phyloP scores from a whole-genome alignment of 768 basidiomycete species.

The Boletus fagicola region DNA sequence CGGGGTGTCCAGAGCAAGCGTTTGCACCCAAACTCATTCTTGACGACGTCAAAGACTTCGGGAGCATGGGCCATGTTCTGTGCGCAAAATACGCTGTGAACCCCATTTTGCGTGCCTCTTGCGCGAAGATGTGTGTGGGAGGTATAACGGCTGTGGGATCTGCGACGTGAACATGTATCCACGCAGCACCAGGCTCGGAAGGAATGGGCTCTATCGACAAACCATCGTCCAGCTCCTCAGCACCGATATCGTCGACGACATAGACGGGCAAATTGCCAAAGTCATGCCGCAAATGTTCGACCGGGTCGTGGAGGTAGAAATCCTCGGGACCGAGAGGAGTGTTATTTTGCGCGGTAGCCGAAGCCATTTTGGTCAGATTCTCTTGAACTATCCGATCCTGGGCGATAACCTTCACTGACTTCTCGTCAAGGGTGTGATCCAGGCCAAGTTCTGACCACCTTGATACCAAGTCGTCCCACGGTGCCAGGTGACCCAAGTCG shows the following conservation, averaged over 20 bases:
- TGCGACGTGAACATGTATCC: constrained; percentile 92
- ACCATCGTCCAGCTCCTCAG: constrained; percentile 92
- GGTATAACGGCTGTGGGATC: constrained; percentile 84
- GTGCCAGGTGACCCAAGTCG: constrained; percentile 70
- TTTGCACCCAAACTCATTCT: constrained; percentile 48
- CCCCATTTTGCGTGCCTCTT: constrained; percentile 50
- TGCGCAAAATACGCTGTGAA: constrained; percentile 66
- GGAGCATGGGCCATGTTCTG: constrained; percentile 70
- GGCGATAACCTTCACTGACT: constrained; percentile 35
- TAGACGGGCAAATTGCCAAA: constrained; percentile 80
- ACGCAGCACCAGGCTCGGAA: constrained; percentile 54
- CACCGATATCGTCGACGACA: constrained; percentile 77
- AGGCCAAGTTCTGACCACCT: constrained; percentile 36
- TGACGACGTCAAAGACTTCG: constrained; percentile 49
- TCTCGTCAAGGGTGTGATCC: constrained; percentile 21
- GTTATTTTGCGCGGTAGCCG: constrained; percentile 12
- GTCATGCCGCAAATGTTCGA: constrained; percentile 77
- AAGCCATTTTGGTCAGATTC: constrained; percentile 14
- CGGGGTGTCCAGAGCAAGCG: constrained; percentile 34
- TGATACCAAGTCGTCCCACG: constrained; percentile 73
- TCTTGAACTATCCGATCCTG: constrained; percentile 26
- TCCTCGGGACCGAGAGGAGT: constrained; percentile 58
- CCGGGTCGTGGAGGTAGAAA: constrained; percentile 58
- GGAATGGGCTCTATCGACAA: constrained; percentile 75
- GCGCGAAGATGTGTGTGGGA: constrained; percentile 61